Evolutionary conservation across 2,329 filamentous ascomycete genomes (phyloP), one percentile per base, ranked within the genome.

Genomic region (Venturia carpophila): DNA sequence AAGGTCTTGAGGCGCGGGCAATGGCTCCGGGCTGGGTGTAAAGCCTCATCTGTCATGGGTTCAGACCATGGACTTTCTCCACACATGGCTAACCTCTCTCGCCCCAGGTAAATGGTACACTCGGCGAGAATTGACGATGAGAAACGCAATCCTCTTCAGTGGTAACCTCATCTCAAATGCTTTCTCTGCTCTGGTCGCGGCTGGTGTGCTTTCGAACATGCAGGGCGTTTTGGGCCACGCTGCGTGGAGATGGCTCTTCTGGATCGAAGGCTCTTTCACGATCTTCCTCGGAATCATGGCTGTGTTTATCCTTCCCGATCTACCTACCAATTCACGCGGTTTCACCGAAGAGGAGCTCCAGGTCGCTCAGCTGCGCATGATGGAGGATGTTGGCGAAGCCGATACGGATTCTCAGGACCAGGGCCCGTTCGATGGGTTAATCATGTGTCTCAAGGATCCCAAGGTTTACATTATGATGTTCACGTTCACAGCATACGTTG

Each of bases 251-350:
- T 87, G 83, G 83, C 76, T 89, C 0, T 89, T 89, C 75, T 85
- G 90, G 64, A 85, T 90, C 45, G 87, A 91, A 73, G 88, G 88
- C 27, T 78, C 80, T n/a, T 80, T 87, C 66, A 90, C 87, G 1
- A 76, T 90, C 34, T 77, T 76, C 7, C 78, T 90, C 30, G 87
- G 87, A 17, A 71, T 84, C 5, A 69, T 73, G 0, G 79, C 85
- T 1, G 81, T 80, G 71, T 84, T 84, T 69, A 75, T 90, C 41
- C 76, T 91, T 17, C 87, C 87, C 0, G 84, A 90, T 71, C 88
- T 88, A 67, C 88, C 88, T 1, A 79, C 80, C 41, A 79, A 70
- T 65, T 78, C 70, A 1, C 66, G 67, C 9, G 76, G 75, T 75
- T 71, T 77, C 49, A 75, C 70, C 11, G 74, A 76, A 43, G 73